These are phyloP conservation scores for Paratinospora sagittata DNA, from an alignment of 164 flowering plant species.

Conservation along the genomic window DNA sequence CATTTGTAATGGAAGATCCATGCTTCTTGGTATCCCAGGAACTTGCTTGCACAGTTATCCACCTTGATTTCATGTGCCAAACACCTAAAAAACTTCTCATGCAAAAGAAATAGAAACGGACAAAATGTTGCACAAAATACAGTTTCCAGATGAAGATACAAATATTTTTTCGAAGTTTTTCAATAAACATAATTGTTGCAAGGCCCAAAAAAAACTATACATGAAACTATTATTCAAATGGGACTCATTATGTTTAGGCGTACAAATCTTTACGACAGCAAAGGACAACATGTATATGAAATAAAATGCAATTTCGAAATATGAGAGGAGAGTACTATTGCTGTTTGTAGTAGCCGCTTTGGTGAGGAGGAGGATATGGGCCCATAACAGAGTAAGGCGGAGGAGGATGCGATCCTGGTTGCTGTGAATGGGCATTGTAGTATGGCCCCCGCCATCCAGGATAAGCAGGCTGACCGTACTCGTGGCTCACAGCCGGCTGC, in stretches of 20 bases:
- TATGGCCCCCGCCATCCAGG: constrained; percentile 94
- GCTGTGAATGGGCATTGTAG: constrained; percentile 67
- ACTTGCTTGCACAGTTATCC: no score
- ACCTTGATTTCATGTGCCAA: no score
- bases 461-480: constrained; percentile 91
- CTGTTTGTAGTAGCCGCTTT: constrained; percentile 72
- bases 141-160: background rate
- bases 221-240: background rate
- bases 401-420: constrained; percentile 62
- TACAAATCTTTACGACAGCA: background rate
- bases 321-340: constrained; percentile 24
- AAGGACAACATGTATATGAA: background rate
- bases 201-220: background rate
- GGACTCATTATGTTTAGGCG: background rate
- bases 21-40: no score
- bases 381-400: constrained; percentile 69
- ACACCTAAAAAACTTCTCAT: no score
- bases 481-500: constrained; percentile 40
- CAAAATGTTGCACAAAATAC: no score
- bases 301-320: background rate
- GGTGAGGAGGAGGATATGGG: constrained; percentile 69
- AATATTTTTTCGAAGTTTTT: background rate
- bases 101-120: no score
- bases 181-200: background rate
- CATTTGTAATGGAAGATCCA: no score